Conservation (phyloP, 2,329 filamentous ascomycete species). For the Coniella vitis region DNA sequence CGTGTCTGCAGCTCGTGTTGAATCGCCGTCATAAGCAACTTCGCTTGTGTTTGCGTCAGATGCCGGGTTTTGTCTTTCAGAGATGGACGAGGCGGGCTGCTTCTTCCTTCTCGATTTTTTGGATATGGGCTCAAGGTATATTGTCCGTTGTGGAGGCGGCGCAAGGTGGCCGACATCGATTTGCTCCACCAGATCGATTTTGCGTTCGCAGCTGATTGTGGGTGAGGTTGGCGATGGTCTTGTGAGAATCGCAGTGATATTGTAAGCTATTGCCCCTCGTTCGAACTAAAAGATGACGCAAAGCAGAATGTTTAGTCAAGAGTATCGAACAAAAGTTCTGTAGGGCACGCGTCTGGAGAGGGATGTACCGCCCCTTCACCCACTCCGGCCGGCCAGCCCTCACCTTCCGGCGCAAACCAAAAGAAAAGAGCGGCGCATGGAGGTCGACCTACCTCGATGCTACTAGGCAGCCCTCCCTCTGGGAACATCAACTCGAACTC, state of each 20-base stretch:
- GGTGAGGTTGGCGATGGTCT: constrained; percentile 80
- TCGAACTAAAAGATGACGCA: constrained; percentile 94
- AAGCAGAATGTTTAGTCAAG: no score
- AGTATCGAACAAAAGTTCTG: no score
- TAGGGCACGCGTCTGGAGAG: no score
- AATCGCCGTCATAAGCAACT: constrained; percentile 30
- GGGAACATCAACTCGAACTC: constrained; percentile 39
- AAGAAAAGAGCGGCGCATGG: background rate
- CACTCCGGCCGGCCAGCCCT: no score
- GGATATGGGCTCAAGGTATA: constrained; percentile 83
- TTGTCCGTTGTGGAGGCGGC: constrained; percentile 70
- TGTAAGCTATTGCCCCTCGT: constrained; percentile 85
- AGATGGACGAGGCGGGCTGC: constrained; percentile 29
- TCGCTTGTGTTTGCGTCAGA: constrained; percentile 29
- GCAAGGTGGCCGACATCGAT: constrained; percentile 76
- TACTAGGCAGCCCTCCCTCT: constrained; percentile 59
- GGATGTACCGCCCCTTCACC: no score
- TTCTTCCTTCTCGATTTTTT: constrained; percentile 59
- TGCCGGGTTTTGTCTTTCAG: constrained; percentile 28
- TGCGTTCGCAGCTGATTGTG: constrained; percentile 71
- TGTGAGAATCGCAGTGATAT: constrained; percentile 83
- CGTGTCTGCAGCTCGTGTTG: constrained; percentile 29
- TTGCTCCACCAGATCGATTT: constrained; percentile 70
- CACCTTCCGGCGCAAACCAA: no score
- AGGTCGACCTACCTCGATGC: constrained; percentile 70